phyloP scores from a whole-genome alignment of 345 rosid species.

The Barbarea vulgaris region DNA sequence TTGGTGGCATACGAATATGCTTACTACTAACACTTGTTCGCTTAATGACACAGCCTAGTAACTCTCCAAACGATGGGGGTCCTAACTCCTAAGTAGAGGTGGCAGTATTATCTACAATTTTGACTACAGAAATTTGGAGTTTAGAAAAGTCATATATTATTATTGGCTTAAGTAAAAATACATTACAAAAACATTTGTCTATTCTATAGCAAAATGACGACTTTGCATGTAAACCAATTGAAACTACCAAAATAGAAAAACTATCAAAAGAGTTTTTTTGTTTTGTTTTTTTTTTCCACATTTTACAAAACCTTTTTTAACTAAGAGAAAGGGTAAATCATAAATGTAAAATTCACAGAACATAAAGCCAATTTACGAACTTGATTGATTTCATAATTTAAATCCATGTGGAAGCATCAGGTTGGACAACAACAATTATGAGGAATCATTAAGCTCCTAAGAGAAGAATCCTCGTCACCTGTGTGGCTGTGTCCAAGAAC shows the following conservation, averaged over 20 bases:
- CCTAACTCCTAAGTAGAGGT: not conserved
- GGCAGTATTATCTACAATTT: not conserved
- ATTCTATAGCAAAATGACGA: not conserved
- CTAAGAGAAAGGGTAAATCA: not conserved
- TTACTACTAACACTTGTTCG: slow-evolving; percentile 23
- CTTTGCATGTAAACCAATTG: not conserved
- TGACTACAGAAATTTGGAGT: not conserved
- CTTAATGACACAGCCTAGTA: slow-evolving; percentile 2
- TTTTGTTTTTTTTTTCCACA: not conserved
- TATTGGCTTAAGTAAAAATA: not conserved
- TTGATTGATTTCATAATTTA: not conserved
- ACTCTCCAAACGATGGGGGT: slow-evolving; percentile 6
- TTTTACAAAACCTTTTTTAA: not conserved
- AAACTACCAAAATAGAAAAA: too few relatives aligned
- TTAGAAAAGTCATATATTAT: not conserved
- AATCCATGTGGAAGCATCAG: slow-evolving; percentile 1
- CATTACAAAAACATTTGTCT: not conserved
- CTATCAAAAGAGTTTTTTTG: not conserved
- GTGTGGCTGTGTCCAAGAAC: slow-evolving; percentile 30
- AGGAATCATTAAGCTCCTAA: slow-evolving; percentile 19
- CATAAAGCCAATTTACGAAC: not conserved
- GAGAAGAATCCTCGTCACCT: slow-evolving; percentile 37
- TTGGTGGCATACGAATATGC: slow-evolving; percentile 22
- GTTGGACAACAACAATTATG: not conserved
- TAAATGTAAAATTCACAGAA: not conserved